Conservation (phyloP, 2,329 filamentous ascomycete species). For the Didymella pomorum region DNA sequence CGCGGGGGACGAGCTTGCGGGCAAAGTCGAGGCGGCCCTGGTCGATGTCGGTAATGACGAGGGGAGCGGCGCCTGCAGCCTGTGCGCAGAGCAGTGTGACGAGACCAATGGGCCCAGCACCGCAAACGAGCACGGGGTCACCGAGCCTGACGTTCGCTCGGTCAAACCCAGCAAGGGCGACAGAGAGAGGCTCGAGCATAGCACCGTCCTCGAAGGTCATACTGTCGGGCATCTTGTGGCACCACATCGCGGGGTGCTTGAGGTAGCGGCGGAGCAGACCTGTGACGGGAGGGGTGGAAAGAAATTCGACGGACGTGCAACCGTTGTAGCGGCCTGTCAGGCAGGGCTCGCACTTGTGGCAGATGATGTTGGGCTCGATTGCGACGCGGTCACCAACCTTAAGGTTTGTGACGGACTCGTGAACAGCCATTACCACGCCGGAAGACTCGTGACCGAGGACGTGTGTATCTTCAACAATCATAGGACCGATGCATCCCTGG, state of each 20-base stretch:
- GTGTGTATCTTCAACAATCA: conserved; percentile 89
- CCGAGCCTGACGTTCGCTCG: conserved; percentile 81
- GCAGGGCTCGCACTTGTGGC: conserved; percentile 88
- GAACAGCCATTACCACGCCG: conserved; percentile 79
- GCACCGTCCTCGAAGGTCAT: conserved; percentile 94
- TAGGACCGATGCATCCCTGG: conserved; percentile 83
- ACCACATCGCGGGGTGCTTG: conserved; percentile 93
- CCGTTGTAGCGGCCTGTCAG: conserved; percentile 94
- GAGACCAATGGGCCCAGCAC: conserved; percentile 91
- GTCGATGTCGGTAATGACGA: conserved; percentile 95
- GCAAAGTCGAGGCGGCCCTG: conserved; percentile 85
- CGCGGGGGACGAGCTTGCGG: conserved; percentile 79
- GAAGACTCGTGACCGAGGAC: conserved; percentile 95
- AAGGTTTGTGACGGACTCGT: conserved; percentile 79
- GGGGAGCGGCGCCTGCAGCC: conserved; percentile 86
- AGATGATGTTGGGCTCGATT: conserved; percentile 93
- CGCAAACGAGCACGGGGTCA: conserved; percentile 87
- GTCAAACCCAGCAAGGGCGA: conserved; percentile 88
- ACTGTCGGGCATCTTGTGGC: conserved; percentile 86
- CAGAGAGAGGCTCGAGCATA: conserved; percentile 87
- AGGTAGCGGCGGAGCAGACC: conserved; percentile 91
- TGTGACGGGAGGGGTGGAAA: conserved; percentile 88
- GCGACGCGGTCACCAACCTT: conserved; percentile 77
- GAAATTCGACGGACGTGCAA: conserved; percentile 84
- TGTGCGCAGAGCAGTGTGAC: conserved; percentile 84